Evolutionary conservation across 2,329 filamentous ascomycete genomes (phyloP), one percentile per base, ranked within the genome.

Genomic region (Pseudogymnoascus sp.): DNA sequence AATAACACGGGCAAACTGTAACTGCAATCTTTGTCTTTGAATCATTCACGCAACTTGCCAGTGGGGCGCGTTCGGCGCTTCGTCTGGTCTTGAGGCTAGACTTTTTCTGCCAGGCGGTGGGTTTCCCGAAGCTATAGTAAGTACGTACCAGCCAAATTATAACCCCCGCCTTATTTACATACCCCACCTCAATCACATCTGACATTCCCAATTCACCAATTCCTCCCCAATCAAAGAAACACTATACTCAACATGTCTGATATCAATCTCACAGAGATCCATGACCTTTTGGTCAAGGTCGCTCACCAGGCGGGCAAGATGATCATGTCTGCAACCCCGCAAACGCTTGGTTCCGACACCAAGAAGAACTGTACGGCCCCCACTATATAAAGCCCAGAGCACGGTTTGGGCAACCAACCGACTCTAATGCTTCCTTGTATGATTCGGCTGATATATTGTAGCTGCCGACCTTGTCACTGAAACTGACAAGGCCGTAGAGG

Each of bases 401-500:
- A 12, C n/a, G 11, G 51, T 21, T 57, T 57, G 10, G n/a, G 51
- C 26, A 57, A 34, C 51, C n/a, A 57, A 37, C 26, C n/a, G 21
- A 3, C 12, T 31, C 59, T 8, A 26, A 26, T 63, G 0, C 26
- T 29, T 45, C 18, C 12, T 12, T 10, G 31, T 36, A 57, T 57
- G 51, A 60, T 36, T 18, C 31, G 23, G 12, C 54, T 66, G 45
- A 66, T 66, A 62, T 64, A 54, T 62, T 61, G 59, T 68, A 88
- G 86, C 86, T 62, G 84, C 84, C 69, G 86, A 89, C 71, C 83
- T 89, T 61, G 86, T 89, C 45, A 89, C 86, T 23, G 86, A 88
- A 72, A 83, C 84, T 18, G 86, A 89, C 75, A 80, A 85, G 71
- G 84, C 83, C 11, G 84, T 89, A 62, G 86, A 89, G 73, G 77